Evolutionary conservation across 2,329 filamentous ascomycete genomes (phyloP).

Genomic region (Blastomyces percursus): DNA sequence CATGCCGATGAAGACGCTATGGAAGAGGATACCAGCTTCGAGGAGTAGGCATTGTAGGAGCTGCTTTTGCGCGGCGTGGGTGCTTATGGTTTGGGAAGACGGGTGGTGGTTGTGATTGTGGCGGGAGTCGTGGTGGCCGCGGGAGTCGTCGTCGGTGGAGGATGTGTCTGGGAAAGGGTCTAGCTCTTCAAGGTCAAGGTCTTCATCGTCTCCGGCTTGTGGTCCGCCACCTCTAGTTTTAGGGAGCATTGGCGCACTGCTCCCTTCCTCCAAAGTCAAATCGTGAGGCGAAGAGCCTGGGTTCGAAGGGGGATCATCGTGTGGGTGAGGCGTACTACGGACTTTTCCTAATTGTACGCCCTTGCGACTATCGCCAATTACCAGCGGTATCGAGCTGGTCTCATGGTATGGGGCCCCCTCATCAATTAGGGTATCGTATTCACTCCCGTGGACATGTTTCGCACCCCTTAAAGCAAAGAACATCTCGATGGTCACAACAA

Average conservation of each 20-base stretch:
- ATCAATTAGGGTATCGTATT: constrained; percentile 39
- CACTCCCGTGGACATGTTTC: constrained; percentile 46
- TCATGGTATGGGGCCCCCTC: constrained; percentile 9
- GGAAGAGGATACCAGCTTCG: constrained; percentile 74
- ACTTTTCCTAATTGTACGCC: constrained; percentile 11
- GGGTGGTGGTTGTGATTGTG: constrained; percentile 8
- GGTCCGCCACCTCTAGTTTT: constrained; percentile 15
- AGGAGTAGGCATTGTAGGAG: constrained; percentile 68
- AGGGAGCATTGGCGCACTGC: constrained; percentile 11
- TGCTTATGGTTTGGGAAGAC: constrained; percentile 10
- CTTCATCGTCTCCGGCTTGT: constrained; percentile 46
- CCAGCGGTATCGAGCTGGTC: not conserved
- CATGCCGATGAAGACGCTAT: constrained; percentile 81
- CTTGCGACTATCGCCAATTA: constrained; percentile 14
- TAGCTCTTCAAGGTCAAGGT: constrained; percentile 49
- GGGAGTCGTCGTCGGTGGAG: constrained; percentile 7
- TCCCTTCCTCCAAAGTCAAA: constrained; percentile 15
- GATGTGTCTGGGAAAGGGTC: constrained; percentile 22
- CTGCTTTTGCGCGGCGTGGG: constrained; percentile 42
- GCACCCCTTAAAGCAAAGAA: constrained; percentile 66
- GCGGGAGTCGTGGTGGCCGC: constrained; percentile 2
- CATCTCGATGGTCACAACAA: constrained; percentile 79
- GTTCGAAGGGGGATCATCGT: not conserved
- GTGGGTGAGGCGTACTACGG: not conserved
- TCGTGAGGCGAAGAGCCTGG: not conserved